Evolutionary conservation across 2,329 filamentous ascomycete genomes (phyloP).

Genomic region (Aspergillus alliaceus): DNA sequence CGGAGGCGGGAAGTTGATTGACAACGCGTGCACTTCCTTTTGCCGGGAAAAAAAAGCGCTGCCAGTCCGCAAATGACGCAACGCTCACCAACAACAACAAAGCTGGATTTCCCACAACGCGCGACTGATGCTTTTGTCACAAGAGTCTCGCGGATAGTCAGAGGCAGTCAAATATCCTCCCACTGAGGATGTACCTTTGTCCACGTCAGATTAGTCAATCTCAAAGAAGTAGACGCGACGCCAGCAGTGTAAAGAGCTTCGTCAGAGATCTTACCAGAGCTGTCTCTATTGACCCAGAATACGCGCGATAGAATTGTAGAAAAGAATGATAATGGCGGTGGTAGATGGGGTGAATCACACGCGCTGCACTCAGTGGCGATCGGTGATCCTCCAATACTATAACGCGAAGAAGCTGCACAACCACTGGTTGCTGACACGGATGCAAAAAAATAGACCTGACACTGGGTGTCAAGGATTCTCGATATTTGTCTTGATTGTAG

Average conservation of each 20-base stretch:
- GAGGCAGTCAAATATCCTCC: not conserved
- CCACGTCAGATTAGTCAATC: not conserved
- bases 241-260: not conserved
- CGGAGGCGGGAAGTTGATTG: constrained; percentile 28
- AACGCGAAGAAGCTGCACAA: not conserved
- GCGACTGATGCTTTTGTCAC: not conserved
- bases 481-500: not conserved
- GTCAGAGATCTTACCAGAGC: not conserved
- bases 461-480: not conserved
- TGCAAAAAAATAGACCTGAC: not conserved
- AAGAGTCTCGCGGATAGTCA: not conserved
- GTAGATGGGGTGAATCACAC: not conserved
- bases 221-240: not conserved
- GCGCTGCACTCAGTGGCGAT: not conserved
- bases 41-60: constrained; percentile 14
- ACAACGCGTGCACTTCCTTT: constrained; percentile 26
- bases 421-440: not conserved
- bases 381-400: not conserved
- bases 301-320: not conserved
- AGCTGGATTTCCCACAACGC: constrained; percentile 1
- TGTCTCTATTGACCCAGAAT: not conserved
- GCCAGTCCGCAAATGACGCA: constrained; percentile 24
- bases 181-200: not conserved
- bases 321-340: not conserved
- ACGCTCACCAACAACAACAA: constrained; percentile 15